Base-by-base conservation (phyloP, 2,329 filamentous ascomycete genomes). In the Thelonectria discophora region DNA sequence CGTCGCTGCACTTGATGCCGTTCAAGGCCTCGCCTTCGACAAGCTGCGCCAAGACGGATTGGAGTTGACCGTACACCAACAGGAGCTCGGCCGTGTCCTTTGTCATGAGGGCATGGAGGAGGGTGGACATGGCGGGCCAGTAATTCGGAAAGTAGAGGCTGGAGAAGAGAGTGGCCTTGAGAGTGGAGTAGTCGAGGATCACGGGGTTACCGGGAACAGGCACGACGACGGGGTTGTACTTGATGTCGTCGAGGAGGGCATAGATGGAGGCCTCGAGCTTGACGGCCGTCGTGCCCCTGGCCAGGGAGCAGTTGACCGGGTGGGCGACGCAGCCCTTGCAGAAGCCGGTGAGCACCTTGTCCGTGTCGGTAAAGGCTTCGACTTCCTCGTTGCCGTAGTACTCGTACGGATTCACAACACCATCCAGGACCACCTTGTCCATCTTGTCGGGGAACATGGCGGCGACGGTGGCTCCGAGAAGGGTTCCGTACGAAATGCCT, bases 371-470 rank as follows among this genome's bases (percentile, higher is more conserved):
- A 61, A 66, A 72, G 8, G 66, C 42, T 47, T 74, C 68, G 8
- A 65, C 46, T 17, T 59, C 73, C 71, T 51, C 48, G 30, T 63
- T 47, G 9, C 55, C 60, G 51, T 76, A 75, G 45, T 74, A 76
- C 21, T 77, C 71, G 24, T 74, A 72, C 0, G 68, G 61, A 45
- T 77, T 77, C 7, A 70, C 61, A 1, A 75, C 71, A 18, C 72
- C 74, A 32, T 77, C 75, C 1, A 77, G 52, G 21, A 78, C 58
- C 50, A 76, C 59, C 54, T 69, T 75, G 49, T 75, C 74, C 18
- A 77, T 64, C 15, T 62, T 66, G 5, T 75, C 69, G 1, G 75
- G 79, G 55, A 79, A 80, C 77, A 81, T 80, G 46, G 76, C 72
- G 1, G 75, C 77, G 3, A 74, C 65, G 1, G 75, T 79, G 5